Conservation (phyloP, 257 asterid species). For the Galeopsis tetrahit region DNA sequence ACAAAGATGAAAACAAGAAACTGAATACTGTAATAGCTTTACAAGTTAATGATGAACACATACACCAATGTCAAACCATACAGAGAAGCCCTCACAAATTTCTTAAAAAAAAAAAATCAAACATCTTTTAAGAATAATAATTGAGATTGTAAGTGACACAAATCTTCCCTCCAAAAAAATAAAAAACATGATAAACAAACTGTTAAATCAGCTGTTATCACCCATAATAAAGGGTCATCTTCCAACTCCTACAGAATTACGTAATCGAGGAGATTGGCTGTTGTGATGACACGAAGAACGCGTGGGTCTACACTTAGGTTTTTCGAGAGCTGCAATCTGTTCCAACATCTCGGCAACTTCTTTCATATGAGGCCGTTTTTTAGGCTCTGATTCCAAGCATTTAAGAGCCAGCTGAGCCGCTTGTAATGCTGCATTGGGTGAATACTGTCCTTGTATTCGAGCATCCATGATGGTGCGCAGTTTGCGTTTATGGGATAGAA, state of each 20-base stretch:
- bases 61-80: constrained; percentile 9
- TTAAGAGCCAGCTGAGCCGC: constrained; percentile 51
- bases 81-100: constrained; percentile 20
- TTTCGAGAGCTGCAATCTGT: constrained; percentile 48
- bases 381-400: constrained; percentile 52
- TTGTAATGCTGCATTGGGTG: constrained; percentile 45
- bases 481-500: constrained; percentile 45
- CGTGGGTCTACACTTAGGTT: constrained; percentile 35
- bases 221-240: constrained; percentile 12
- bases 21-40: not conserved
- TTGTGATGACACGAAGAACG: constrained; percentile 23
- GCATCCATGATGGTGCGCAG: constrained; percentile 48
- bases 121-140: constrained; percentile 19
- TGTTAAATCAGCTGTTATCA: constrained; percentile 8
- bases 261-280: constrained; percentile 21
- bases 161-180: not conserved
- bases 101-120: constrained; percentile 30
- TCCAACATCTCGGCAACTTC: constrained; percentile 51
- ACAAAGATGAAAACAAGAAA: constrained; percentile 4
- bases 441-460: constrained; percentile 52
- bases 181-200: not conserved
- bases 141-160: not conserved
- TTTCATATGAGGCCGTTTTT: constrained; percentile 55
- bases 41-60: constrained; percentile 22
- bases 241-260: constrained; percentile 12